A percentile compares a stretch with the other conserved stretches of the same genome.
Evolutionary conservation across 2,329 filamentous ascomycete species (phyloP).

Genomic region (Alternaria dauci): DNA sequence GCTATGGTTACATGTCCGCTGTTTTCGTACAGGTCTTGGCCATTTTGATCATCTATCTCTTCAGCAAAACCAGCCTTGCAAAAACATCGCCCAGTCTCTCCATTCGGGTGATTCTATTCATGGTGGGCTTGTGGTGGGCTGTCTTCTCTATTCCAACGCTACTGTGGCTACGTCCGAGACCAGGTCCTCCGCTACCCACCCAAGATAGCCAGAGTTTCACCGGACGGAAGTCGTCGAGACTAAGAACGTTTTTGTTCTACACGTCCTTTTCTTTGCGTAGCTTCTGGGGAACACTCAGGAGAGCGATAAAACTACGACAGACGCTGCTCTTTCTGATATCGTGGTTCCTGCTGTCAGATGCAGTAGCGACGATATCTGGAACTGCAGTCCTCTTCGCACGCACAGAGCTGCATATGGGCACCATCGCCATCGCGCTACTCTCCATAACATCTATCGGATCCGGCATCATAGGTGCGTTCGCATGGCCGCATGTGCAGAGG

Average conservation of each 20-base stretch:
- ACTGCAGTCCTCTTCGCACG: slow-evolving; percentile 94
- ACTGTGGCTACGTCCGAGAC: slow-evolving; percentile 82
- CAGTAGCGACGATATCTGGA: slow-evolving; percentile 91
- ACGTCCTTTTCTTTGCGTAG: slow-evolving; percentile 83
- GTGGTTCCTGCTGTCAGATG: slow-evolving; percentile 93
- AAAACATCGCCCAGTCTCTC: slow-evolving; percentile 81
- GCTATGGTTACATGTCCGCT: slow-evolving; percentile 86
- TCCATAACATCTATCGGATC: slow-evolving; percentile 87
- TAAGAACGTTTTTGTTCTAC: slow-evolving; percentile 66
- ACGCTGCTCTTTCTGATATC: slow-evolving; percentile 79
- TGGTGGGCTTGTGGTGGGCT: slow-evolving; percentile 89
- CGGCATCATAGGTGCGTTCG: slow-evolving; percentile 86
- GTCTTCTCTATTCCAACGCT: slow-evolving; percentile 84
- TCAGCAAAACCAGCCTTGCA: slow-evolving; percentile 46
- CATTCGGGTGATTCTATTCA: slow-evolving; percentile 79
- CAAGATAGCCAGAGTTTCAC: slow-evolving; percentile 24
- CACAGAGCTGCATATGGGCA: slow-evolving; percentile 86
- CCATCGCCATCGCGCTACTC: slow-evolving; percentile 84
- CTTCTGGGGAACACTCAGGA: slow-evolving; percentile 77
- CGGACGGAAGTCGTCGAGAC: slow-evolving; percentile 16
- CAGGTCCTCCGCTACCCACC: slow-evolving; percentile 75
- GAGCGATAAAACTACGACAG: slow-evolving; percentile 73
- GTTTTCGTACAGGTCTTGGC: slow-evolving; percentile 80
- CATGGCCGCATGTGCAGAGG: slow-evolving; percentile 81
- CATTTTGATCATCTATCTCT: slow-evolving; percentile 74